Conservation (phyloP, 345 rosid species). For the Brassica napus region DNA sequence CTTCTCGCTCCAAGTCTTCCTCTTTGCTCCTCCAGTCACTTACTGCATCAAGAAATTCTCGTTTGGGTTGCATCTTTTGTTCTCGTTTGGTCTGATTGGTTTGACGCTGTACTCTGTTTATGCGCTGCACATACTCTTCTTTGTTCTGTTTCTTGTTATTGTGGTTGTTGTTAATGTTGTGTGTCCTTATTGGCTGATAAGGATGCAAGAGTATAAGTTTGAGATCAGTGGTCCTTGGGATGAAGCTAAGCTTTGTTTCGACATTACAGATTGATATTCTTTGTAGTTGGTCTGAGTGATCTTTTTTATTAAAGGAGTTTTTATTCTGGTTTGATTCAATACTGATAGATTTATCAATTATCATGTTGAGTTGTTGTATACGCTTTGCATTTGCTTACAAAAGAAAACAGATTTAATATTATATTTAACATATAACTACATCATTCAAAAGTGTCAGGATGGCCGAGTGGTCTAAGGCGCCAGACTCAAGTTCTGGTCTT, state of each 20-base stretch:
- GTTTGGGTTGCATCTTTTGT: conserved; percentile 57
- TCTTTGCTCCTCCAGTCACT: conserved; percentile 80
- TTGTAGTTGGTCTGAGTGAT: neutral
- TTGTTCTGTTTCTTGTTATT: conserved; percentile 54
- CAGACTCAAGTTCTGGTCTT: conserved; percentile 82
- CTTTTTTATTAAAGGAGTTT: neutral
- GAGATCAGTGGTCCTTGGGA: conserved; percentile 99
- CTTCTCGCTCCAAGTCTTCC: conserved; percentile 82
- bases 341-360: no score
- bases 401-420: neutral
- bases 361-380: no score
- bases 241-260: conserved; percentile 93
- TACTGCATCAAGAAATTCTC: conserved; percentile 77
- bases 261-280: conserved; percentile 50
- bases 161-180: conserved; percentile 71
- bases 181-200: conserved; percentile 86
- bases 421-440: accelerated
- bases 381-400: neutral
- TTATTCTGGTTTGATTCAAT: neutral
- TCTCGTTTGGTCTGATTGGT: conserved; percentile 62
- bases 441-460: conserved; percentile 47
- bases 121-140: conserved; percentile 54
- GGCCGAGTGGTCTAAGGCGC: conserved; percentile 95
- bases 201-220: conserved; percentile 88
- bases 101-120: conserved; percentile 56